Evolutionary conservation across 345 rosid genomes (phyloP), one percentile per base, ranked within the genome.

Genomic region (Pugionium cornutum): DNA sequence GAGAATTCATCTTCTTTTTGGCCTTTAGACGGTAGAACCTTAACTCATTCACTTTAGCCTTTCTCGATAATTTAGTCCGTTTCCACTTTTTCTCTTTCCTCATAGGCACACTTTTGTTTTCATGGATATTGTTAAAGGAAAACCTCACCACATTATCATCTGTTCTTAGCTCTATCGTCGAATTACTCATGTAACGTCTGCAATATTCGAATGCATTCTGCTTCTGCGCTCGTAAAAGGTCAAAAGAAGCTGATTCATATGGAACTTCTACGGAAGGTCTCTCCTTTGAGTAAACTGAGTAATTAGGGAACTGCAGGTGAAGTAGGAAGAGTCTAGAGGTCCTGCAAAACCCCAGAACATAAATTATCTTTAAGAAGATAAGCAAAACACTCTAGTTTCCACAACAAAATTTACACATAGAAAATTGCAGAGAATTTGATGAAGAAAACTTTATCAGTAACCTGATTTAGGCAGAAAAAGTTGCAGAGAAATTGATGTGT

Each of bases 1-100:
- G 89, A 48, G 98, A 92, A 76, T 89, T 92, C 80, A 84, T 92
- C 89, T 87, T 86, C 91, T 82, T 92, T 73, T 87, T 89, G 45
- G 97, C 94, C 83, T 86, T 87, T 8, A 89, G 80, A 56, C 94
- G 87, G 57, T 86, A 89, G 43, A 87, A 86, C 62, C 86, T 78
- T 48, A 92, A 86, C 75, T 92, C 98, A 40, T 92, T 92, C 51
- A 79, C 64, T 74, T 83, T 92, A 30, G 84, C 81, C 76, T 79
- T 84, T 73, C 68, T 84, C 6, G 96, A 87, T 77, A 77, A 75
- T 71, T 82, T 89, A 51, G 66, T 62, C 26, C 70, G 55, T 63
- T 81, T 89, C 68, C 73, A 56, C 76, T 76, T 80, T 78, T 78
- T 83, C 77, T 45, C 80, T 60, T 46, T 64, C 7, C 49, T 57